Base-by-base conservation (phyloP, 306 rosid genomes). In the Casuarina equisetifolia region DNA sequence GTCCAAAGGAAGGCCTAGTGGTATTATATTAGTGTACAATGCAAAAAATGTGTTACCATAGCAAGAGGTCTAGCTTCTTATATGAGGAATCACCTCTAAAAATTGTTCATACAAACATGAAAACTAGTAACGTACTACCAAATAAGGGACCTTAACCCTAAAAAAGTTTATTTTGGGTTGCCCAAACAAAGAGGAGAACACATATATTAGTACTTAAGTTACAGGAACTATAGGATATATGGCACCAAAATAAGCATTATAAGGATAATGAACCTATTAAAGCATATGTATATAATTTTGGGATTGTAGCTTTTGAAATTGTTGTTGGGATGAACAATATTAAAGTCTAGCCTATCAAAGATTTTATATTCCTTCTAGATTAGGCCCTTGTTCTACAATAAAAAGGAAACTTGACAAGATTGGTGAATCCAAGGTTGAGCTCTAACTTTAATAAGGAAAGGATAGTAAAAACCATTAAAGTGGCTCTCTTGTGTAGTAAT, bases 81-180 rank as follows among this genome's bases (percentile, higher is more conserved):
- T 92, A 92, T 13, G 97, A 25, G 90, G 96, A 92, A 70, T 90
- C 97, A 13, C 77, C 82, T 49, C 72, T 92, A 51, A 90, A 86
- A 82, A 89, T 90, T 74, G 96, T 92, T 68, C 97, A 92, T 70
- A 83, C 93, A 68, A 96, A 90, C 84, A 89, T 92, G 82, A 92
- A 90, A 82, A 82, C 96, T 69, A 86, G 93, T 55, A 92, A 92
- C 82, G 91, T 92, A 74, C 83, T 92, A 45, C 91, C 90, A 0
- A 91, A 92, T 52, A 25, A 72, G 62, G n/a, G 77, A 90, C 36
- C 84, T 92, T 66, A 87, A 89, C 76, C 96, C 96, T 38, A 92
- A 92, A 74, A 92, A 92, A 73, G 89, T 90, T 70, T 90, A 92
- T 84, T 90, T 92, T 17, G 97, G 97, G 51, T 85, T 92, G 84